Evolutionary conservation across 1,139 yeast species (phyloP), one percentile per base, ranked within the genome.

Genomic region (Nakaseomyces glabratus): DNA sequence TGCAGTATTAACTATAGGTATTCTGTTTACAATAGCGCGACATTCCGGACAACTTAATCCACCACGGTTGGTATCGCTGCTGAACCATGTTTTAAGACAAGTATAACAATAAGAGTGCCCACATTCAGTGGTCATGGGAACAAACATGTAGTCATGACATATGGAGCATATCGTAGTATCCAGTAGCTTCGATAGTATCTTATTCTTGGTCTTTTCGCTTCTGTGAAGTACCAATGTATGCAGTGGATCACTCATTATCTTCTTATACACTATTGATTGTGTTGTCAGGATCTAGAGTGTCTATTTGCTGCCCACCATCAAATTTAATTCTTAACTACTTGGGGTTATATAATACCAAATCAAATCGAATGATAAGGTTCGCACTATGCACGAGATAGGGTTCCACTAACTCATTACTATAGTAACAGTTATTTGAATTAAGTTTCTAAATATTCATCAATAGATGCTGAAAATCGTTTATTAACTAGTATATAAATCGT

Each of bases 21-120:
- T 41, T 7, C 36, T 39, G 11, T 34, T 38, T 12, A 55, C 42
- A 19, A 44, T 41, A 4, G 41, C 28, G 28, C 60, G 42, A 34
- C 60, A 56, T 24, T 52, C 55, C 0, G 60, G 60, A 36, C 60
- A 56, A n/a, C 47, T 47, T 13, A 56, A 34, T 35, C 47, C 53
- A 11, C 33, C 38, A 12, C 43, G 44, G 10, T 42, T 45, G 39
- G 20, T 33, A 19, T 48, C 49, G 37, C 51, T 49, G 10, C 42
- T 45, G 22, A 55, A 45, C 53, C 58, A 50, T 28, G 41, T 42
- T 15, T 43, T 45, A 17, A 48, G 34, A 43, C 55, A 50, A 32
- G 43, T 33, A 45, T 50, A 47, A 42, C 57, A 45, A 37, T 50
- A 52, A 43, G 52, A 48, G 45, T 48, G 58, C 18, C 55, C 54